Evolutionary conservation across 2,329 filamentous ascomycete genomes (phyloP).

Genomic region (Hypomyces perniciosus): DNA sequence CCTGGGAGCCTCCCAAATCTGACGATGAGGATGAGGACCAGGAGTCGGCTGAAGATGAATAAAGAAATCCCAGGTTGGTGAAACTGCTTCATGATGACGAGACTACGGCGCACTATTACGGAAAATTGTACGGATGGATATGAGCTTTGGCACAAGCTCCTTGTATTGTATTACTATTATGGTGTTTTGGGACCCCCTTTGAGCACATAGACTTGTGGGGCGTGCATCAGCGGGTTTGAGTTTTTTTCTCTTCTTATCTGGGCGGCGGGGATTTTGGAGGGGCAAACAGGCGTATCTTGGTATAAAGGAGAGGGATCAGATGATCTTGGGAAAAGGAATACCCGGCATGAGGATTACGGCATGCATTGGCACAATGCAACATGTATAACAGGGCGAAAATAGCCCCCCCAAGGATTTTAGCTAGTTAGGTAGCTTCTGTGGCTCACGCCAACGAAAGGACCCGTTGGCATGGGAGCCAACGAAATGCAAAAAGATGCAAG

Average conservation of each 20-base stretch:
- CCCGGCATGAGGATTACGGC: not conserved
- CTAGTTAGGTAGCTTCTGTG: not conserved
- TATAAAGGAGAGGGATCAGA: not conserved
- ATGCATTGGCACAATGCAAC: not conserved
- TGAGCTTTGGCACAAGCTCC: not conserved
- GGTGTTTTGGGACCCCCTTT: not conserved
- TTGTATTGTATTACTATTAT: not conserved
- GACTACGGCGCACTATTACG: not conserved
- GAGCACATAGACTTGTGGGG: too few species aligned
- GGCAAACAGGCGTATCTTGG: not conserved
- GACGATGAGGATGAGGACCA: conserved; percentile 53
- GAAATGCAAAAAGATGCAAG: too few species aligned
- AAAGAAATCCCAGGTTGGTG: conserved; percentile 32
- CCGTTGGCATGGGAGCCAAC: too few species aligned
- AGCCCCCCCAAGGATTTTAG: not conserved
- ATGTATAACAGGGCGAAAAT: not conserved
- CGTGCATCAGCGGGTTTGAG: too few species aligned
- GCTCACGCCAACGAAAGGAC: not conserved
- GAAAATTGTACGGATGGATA: not conserved
- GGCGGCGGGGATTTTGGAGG: not conserved
- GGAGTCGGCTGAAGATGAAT: conserved; percentile 36
- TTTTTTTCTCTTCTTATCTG: too few species aligned
- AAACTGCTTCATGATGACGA: conserved; percentile 13
- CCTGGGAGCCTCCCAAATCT: conserved; percentile 64
- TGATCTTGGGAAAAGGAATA: not conserved